Conservation (phyloP, 176 grass and related monocot species). For the Phragmites australis region DNA sequence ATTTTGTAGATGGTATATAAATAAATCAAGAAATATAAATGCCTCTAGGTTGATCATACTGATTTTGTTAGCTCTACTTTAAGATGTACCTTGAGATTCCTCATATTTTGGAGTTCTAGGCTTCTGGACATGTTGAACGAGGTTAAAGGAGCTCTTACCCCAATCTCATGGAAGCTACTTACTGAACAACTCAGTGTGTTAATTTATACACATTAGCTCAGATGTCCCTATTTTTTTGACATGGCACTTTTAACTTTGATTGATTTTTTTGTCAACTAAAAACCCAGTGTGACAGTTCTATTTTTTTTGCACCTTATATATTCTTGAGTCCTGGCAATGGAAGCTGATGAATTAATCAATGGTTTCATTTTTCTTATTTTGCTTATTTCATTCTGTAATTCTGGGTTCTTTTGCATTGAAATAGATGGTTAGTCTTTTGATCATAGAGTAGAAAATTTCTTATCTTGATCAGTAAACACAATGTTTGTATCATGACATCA, state of each 20-base stretch:
- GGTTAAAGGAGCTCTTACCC: background rate
- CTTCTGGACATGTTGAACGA: slow-evolving; percentile 2
- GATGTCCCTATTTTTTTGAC: slow-evolving; percentile 17
- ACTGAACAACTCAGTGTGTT: background rate
- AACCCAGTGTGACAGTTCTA: background rate
- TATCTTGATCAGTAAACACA: background rate
- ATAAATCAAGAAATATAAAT: slow-evolving; percentile 8
- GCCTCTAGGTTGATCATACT: background rate
- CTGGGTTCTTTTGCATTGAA: slow-evolving; percentile 18
- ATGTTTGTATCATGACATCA: background rate
- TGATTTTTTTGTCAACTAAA: background rate
- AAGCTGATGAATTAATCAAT: background rate
- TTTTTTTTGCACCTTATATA: background rate
- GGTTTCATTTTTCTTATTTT: slow-evolving; percentile 21
- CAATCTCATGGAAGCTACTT: background rate
- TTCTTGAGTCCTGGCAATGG: background rate
- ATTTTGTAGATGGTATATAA: background rate
- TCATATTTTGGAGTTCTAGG: slow-evolving; percentile 10
- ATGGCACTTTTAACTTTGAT: background rate
- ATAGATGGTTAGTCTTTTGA: slow-evolving; percentile 4
- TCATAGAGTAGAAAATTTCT: slow-evolving; percentile 5
- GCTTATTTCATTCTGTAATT: slow-evolving; percentile 1
- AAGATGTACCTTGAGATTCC: slow-evolving; percentile 21
- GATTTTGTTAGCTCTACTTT: background rate
- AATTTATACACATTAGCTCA: slow-evolving; percentile 10